Base-by-base conservation (phyloP, 73 alveolate species). In the Diophrys appendiculata region DNA sequence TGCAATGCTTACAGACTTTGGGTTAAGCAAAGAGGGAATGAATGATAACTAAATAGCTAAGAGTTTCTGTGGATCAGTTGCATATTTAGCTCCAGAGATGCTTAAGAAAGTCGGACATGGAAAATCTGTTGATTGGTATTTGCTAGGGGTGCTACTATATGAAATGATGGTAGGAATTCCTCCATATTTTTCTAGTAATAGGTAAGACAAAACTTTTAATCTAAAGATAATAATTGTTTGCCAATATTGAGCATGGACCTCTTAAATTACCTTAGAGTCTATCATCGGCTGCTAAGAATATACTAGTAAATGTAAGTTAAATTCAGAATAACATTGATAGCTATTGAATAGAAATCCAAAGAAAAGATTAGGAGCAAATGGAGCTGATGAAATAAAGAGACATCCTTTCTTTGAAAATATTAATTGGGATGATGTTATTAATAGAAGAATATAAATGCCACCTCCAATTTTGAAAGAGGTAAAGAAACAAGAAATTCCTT, bases 1-100 rank as follows among this genome's bases (percentile, higher is more conserved):
- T 86, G 98, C 96, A 28, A 88, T 89, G 93, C 82, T 95, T 52
- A 95, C 99, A 0, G 99, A 95, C 86, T 95, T 95, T 86, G 99
- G 99, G 1, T 81, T 95, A 53, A 88, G 97, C 0, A 81, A 95
- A 54, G 99, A 95, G 81, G 99, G 99, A 8, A 97, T 95, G 0
- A 78, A 88, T 60, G 96, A 93, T 69, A 72, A 77, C 76, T 71
- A 69, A 18, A 92, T 89, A 28, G 97, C 99, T 11, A 93, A 95
- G 82, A 89, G 97, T 65, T 95, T 95, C 81, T 93, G 98, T 84
- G 98, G 98, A 22, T 79, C 93, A 18, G 85, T 84, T 43, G 98
- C 98, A 27, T 93, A 93, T 82, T 74, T 93, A 72, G 98, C 98
- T 1, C 98, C 98, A 26, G 98, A 93, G 80, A 93, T 93, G 98